A percentile compares a stretch with the other conserved stretches of the same genome.
Evolutionary conservation across 345 rosid species (phyloP).

Genomic region (Noccaea caerulescens): DNA sequence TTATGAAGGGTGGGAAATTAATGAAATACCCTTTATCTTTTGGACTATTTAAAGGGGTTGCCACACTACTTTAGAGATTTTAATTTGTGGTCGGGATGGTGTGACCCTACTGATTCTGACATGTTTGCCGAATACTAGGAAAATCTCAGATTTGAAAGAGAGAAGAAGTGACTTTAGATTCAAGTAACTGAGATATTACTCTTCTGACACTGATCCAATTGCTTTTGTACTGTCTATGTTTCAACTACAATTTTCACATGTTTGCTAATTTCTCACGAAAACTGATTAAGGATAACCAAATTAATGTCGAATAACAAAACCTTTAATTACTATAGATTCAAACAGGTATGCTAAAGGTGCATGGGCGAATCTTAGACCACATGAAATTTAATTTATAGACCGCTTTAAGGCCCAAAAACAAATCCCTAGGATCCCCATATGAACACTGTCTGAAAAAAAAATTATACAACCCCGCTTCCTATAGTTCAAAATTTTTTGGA

Average conservation of each 20-base stretch:
- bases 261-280: conserved; percentile 25
- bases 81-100: conserved; percentile 31
- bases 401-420: conserved; percentile 16
- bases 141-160: conserved; percentile 35
- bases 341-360: conserved; percentile 17
- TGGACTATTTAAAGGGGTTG: conserved; percentile 44
- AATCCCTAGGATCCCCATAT: conserved; percentile 26
- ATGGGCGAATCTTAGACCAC: conserved; percentile 40
- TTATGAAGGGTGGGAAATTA: conserved; percentile 10
- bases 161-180: conserved; percentile 45
- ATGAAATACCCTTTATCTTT: conserved; percentile 50
- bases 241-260: conserved; percentile 26
- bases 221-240: conserved; percentile 36
- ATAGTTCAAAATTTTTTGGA: conserved; percentile 25
- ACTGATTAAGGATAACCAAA: not conserved
- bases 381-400: conserved; percentile 2
- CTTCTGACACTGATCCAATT: conserved; percentile 37
- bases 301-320: conserved; percentile 9
- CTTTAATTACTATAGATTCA: conserved; percentile 15
- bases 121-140: conserved; percentile 42
- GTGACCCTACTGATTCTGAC: conserved; percentile 42
- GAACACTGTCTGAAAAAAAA: conserved; percentile 6
- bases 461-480: conserved; percentile 36
- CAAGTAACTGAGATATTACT: conserved; percentile 39
- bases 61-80: conserved; percentile 49